A percentile compares a stretch with the other conserved stretches of the same genome.
Conservation (phyloP, 495 filamentous ascomycete species). For the Paragyromitra xinjiangensis region DNA sequence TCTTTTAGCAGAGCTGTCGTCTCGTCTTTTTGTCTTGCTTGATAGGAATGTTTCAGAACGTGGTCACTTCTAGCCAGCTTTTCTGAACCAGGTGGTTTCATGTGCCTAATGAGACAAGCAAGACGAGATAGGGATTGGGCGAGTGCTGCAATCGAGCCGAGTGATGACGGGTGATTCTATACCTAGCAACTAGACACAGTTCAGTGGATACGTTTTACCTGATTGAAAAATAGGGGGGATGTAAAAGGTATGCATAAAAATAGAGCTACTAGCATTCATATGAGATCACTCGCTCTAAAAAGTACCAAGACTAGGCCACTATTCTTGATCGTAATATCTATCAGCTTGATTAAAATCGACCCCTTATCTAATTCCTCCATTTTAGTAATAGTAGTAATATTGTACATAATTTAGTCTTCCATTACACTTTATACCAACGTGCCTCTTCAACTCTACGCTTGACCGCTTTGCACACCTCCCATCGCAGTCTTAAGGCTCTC, state of each 20-base stretch:
- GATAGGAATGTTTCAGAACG: no score
- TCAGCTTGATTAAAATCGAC: background rate
- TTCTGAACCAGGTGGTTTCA: no score
- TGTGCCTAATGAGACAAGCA: no score
- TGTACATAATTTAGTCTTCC: conserved; percentile 25
- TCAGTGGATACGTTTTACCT: no score
- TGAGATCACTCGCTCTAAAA: background rate
- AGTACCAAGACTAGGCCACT: background rate
- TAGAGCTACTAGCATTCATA: background rate
- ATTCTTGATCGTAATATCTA: background rate
- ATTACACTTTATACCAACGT: conserved; percentile 25
- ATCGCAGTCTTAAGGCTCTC: conserved; percentile 64
- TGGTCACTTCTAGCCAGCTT: no score
- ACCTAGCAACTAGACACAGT: no score
- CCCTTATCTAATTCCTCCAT: conserved; percentile 6
- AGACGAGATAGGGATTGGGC: no score
- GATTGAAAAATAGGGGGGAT: background rate
- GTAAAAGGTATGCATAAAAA: background rate
- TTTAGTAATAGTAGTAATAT: conserved; percentile 23
- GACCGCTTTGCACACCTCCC: background rate
- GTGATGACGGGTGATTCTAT: no score
- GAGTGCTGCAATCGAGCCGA: no score
- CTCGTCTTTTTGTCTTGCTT: no score
- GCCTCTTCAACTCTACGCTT: background rate
- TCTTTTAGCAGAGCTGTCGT: no score